These are phyloP conservation scores for Hypoxylon sp. DNA, from an alignment of 2,329 filamentous ascomycete genomes.

Conservation along the genomic window DNA sequence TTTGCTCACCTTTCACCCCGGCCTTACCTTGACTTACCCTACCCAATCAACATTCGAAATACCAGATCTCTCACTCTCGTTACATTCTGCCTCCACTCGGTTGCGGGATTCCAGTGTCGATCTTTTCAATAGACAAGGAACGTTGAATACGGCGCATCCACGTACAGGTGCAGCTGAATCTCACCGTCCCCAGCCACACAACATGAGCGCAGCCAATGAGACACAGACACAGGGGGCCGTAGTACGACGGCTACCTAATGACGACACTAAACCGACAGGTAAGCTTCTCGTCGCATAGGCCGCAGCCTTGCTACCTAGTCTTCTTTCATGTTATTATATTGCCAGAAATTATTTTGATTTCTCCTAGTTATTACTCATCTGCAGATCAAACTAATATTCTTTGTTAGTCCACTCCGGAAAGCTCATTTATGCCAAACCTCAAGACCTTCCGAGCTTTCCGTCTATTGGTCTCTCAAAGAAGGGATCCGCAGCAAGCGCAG, in stretches of 20 bases:
- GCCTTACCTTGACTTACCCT: constrained; percentile 9
- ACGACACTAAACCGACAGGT: constrained; percentile 47
- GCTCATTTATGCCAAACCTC: constrained; percentile 61
- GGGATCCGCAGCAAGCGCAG: constrained; percentile 76
- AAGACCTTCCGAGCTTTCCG: constrained; percentile 81
- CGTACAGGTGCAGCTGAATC: constrained; percentile 31
- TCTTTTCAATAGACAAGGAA: constrained; percentile 29
- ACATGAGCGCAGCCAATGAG: constrained; percentile 38
- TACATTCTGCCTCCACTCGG: constrained; percentile 29
- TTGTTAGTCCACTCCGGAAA: constrained; percentile 46
- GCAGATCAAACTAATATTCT: constrained; percentile 24
- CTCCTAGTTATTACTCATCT: constrained; percentile 2
- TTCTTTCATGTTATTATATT: constrained; percentile 8
- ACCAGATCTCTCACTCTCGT: constrained; percentile 17
- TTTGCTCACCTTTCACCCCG: constrained; percentile 7
- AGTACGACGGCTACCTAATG: constrained; percentile 44
- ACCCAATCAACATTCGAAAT: constrained; percentile 24
- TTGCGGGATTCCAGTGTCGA: constrained; percentile 27
- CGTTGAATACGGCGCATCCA: constrained; percentile 22
- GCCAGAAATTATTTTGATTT: constrained; percentile 9
- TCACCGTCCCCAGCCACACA: constrained; percentile 32
- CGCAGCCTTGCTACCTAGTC: neutral
- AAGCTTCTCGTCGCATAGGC: constrained; percentile 34
- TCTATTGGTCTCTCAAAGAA: constrained; percentile 70
- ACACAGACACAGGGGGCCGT: constrained; percentile 23